Evolutionary conservation across 768 basidiomycete species (phyloP), one percentile per base, ranked within the genome.

Genomic region (Chalciporus pseudorubinellus): DNA sequence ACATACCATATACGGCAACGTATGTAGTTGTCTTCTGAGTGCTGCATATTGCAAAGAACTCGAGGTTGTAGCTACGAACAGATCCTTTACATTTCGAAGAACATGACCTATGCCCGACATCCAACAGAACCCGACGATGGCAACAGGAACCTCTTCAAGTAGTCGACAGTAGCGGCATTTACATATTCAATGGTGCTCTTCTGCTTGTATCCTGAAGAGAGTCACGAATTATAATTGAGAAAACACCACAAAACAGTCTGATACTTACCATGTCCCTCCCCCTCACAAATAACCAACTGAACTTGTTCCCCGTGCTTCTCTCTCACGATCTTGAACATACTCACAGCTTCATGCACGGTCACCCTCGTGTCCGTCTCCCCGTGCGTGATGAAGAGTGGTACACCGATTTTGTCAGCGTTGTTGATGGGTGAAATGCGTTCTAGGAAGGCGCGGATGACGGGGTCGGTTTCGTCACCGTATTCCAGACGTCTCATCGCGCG

Each of bases 111-210:
- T 18, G n/a, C n/a, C n/a, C n/a, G n/a, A n/a, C n/a, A n/a, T n/a
- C n/a, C n/a, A n/a, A n/a, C n/a, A 50, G 31, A 49, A 47, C 44
- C 47, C 36, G 45, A 42, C 46, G 53, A 53, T 10, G 61, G 59
- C 9, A 71, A 29, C 31, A 74, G 48, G 55, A 62, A 71, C 39
- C 68, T 62, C 60, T 72, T 67, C 53, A 75, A 50, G 54, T 75
- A 75, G 24, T 66, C 59, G 28, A 73, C 61, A 39, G 70, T 72
- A 13, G 72, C 67, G 3, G 70, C 75, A 28, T 74, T 72, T 39
- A 69, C 68, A 38, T 67, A 76, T 50, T 75, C 74, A 22, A 76
- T 72, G 20, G 74, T 71, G 29, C 68, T 72, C 66, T 72, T 75
- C 55, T 75, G 74, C 55, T 57, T 71, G 62, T 76, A 76, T 7